Evolutionary conservation across 495 filamentous ascomycete species (phyloP).

Genomic region (Cercophora sp.): DNA sequence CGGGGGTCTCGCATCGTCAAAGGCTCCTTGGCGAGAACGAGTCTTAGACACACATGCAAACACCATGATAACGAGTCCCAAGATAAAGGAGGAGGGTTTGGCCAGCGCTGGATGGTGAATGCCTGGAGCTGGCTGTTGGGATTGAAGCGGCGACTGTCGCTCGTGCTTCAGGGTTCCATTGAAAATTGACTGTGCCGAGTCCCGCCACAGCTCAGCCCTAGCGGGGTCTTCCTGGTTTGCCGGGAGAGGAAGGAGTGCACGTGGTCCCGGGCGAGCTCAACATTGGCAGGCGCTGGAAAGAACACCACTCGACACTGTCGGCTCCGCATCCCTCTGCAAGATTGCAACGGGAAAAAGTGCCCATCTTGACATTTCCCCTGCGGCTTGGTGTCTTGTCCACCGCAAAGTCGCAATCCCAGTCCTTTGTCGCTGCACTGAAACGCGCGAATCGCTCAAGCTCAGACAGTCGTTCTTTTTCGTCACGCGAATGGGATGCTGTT

Average conservation of each 20-base stretch:
- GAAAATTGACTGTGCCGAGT: background rate
- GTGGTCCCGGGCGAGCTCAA: background rate
- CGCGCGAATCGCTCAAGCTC: too few species aligned
- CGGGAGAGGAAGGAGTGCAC: conserved; percentile 3
- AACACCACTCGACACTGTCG: background rate
- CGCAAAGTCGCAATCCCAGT: too few species aligned
- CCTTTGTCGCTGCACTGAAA: too few species aligned
- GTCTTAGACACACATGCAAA: background rate
- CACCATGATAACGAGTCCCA: background rate
- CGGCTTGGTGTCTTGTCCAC: too few species aligned
- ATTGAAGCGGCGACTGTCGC: too few species aligned
- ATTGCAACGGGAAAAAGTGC: too few species aligned
- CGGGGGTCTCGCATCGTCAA: too few species aligned
- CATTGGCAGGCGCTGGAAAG: background rate
- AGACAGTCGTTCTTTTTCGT: too few species aligned
- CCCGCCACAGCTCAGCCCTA: background rate
- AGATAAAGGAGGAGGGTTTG: background rate
- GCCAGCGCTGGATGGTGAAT: background rate
- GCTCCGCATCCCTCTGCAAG: background rate
- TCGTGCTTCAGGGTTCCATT: too few species aligned
- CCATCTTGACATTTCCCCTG: too few species aligned
- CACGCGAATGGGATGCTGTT: too few species aligned
- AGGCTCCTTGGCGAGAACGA: background rate
- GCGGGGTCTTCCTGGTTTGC: background rate
- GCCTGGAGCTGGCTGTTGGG: background rate